Base-by-base conservation (phyloP, 163 green algal genomes). In the Prototheca cutis region DNA sequence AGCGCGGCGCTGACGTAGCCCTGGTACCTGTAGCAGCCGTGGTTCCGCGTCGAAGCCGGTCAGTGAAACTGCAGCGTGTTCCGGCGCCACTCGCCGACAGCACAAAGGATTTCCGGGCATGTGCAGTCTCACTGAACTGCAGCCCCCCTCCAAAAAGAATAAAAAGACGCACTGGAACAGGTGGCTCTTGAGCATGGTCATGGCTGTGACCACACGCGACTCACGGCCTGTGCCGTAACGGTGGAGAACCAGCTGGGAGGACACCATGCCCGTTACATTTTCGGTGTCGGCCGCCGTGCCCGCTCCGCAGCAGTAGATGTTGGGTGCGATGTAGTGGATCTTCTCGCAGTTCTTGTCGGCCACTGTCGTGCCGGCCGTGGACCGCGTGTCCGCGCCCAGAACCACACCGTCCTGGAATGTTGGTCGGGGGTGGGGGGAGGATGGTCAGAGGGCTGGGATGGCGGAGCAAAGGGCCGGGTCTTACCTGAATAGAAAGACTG, bases 331-430 rank as follows among this genome's bases (percentile, higher is more conserved):
- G 73, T 85, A 97, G 66, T 98, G 91, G 49, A 99, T 98, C 77
- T 99, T 99, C 62, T 94, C 85, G 76, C 90, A 98, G 73, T 99
- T 98, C 66, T 99, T 99, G 77, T 99, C 93, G n/a, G 87, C 88
- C 21, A 99, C 90, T 10, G 90, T 97, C 17, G 76, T 82, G 17
- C 90, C 93, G 21, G 88, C 78, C 0, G 93, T 99, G 4, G 93
- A 96, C 7, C 93, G 79, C 4, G 93, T 99, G 69, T 99, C 93
- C 8, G 93, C 93, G 4, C 89, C 93, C 17, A 99, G 74, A 27
- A 98, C 87, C 24, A 99, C 86, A 2, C 93, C 93, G 70, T 94
- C 93, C 89, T 97, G 74, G 42, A 5, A 51, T 45, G 36, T 15
- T 21, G 36, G 36, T 10, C 0, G 13, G 36, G 36, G 13, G 17